These are phyloP conservation scores for Cladophialophora exuberans DNA, from an alignment of 2,329 filamentous ascomycete genomes.

Conservation along the genomic window DNA sequence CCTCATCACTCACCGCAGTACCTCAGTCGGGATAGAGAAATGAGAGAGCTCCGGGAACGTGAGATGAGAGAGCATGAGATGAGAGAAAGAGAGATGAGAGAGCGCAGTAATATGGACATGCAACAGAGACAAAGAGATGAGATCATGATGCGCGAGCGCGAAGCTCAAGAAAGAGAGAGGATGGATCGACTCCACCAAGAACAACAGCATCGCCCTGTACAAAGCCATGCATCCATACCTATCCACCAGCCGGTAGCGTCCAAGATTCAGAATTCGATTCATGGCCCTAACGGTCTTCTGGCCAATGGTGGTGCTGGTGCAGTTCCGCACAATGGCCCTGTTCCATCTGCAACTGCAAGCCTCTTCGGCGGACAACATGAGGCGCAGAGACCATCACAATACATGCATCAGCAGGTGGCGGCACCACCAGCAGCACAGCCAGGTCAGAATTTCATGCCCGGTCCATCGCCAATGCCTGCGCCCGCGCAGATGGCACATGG, in stretches of 20 bases:
- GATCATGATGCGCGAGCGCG: constrained; percentile 57
- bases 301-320: constrained; percentile 67
- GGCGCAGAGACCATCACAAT: constrained; percentile 61
- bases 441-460: constrained; percentile 50
- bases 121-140: constrained; percentile 47
- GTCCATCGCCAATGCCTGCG: constrained; percentile 49
- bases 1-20: constrained; percentile 35
- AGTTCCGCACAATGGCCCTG: constrained; percentile 56
- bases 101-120: constrained; percentile 57
- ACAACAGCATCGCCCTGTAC: constrained; percentile 72
- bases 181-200: constrained; percentile 63
- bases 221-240: constrained; percentile 85
- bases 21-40: constrained; percentile 40
- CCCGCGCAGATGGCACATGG: constrained; percentile 70
- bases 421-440: constrained; percentile 55
- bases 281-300: constrained; percentile 87
- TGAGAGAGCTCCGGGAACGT: constrained; percentile 55
- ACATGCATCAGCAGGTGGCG: constrained; percentile 60
- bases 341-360: constrained; percentile 61
- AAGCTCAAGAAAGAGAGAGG: constrained; percentile 62
- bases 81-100: constrained; percentile 64
- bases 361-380: constrained; percentile 55
- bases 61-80: constrained; percentile 57
- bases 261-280: constrained; percentile 77
- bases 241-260: constrained; percentile 94